Conservation (phyloP, 768 basidiomycete genomes). For the Dentipellis fragilis region DNA sequence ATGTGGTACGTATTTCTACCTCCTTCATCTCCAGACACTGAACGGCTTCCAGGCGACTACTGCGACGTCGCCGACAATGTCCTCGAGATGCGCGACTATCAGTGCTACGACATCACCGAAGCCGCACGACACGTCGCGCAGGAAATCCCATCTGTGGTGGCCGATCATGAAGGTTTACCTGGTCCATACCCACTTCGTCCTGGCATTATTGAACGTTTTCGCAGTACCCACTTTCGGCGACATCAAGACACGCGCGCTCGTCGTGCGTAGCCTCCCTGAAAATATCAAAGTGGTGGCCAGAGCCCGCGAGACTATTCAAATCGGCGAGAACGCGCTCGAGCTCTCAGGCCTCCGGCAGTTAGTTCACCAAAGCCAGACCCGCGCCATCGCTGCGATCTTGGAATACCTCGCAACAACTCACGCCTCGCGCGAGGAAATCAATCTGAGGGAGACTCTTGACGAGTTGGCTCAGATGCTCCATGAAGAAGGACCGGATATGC, state of each 20-base stretch:
- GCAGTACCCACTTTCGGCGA: background rate
- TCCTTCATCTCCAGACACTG: too few species aligned
- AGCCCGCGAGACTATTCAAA: conserved; percentile 3
- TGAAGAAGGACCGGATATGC: background rate
- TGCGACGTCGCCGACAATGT: conserved; percentile 14
- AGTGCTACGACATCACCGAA: conserved; percentile 10
- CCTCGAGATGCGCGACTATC: conserved; percentile 14
- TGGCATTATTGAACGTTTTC: background rate
- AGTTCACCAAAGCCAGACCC: conserved; percentile 11
- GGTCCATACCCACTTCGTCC: background rate
- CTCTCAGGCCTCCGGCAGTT: conserved; percentile 10
- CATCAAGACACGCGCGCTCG: background rate
- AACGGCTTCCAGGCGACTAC: conserved; percentile 11
- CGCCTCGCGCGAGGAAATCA: background rate
- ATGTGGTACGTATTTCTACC: conserved; percentile 7
- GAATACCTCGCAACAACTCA: background rate
- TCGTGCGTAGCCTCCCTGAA: background rate
- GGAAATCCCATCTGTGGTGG: conserved; percentile 11
- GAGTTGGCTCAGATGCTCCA: background rate
- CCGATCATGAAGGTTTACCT: background rate
- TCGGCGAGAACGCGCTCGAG: conserved; percentile 8
- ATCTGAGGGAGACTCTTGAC: background rate
- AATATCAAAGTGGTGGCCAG: background rate
- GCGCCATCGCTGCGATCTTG: conserved; percentile 8
- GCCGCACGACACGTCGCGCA: conserved; percentile 8